These are phyloP conservation scores for Pneumocystis murina DNA, from an alignment of 1,139 yeast genomes.

Conservation along the genomic window DNA sequence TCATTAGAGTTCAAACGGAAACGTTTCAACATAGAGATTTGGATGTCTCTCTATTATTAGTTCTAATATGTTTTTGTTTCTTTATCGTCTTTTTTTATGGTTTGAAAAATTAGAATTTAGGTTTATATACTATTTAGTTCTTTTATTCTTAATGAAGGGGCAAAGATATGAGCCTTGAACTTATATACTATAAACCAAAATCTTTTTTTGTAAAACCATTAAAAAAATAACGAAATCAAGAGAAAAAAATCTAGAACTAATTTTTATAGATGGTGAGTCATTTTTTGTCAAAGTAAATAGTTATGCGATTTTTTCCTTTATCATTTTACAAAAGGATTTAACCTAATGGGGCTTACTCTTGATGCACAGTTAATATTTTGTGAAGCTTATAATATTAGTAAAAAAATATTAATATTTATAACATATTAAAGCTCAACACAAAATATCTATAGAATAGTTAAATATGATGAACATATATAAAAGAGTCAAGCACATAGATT, in stretches of 20 bases:
- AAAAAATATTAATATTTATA: not conserved
- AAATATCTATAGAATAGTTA: not conserved
- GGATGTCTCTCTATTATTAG: not conserved
- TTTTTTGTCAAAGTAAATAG: constrained; percentile 1
- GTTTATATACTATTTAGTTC: not conserved
- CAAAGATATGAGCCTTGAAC: not conserved
- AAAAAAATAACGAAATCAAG: not conserved
- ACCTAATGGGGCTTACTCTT: not conserved
- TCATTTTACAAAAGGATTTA: not conserved
- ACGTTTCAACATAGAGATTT: not conserved
- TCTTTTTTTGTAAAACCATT: not conserved
- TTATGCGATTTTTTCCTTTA: not conserved
- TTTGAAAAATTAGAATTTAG: not conserved
- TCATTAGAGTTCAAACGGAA: not conserved
- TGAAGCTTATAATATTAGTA: not conserved
- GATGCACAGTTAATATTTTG: not conserved
- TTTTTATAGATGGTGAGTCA: not conserved
- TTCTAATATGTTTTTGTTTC: not conserved
- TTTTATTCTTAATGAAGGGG: not conserved
- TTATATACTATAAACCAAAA: not conserved
- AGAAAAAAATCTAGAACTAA: not conserved
- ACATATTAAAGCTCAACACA: not conserved
- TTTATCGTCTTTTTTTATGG: not conserved
- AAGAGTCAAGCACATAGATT: constrained; percentile 1
- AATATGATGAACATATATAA: not conserved